phyloP scores from a whole-genome alignment of 805 yeast genomes.

The Ogataea pini region DNA sequence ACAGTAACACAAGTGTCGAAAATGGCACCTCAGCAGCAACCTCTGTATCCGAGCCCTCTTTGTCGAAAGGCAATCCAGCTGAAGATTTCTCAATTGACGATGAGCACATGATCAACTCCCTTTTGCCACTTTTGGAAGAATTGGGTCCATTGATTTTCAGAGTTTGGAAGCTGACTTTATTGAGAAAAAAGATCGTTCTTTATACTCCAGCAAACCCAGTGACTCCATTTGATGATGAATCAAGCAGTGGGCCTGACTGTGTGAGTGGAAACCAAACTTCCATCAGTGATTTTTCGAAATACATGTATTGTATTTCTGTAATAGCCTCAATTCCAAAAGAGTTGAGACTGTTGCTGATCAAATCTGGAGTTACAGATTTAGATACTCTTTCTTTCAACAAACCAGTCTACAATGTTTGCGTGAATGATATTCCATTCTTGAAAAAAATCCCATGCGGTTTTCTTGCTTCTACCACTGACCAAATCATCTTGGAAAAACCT shows the following conservation, averaged over 20 bases:
- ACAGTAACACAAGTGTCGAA: constrained; percentile 15
- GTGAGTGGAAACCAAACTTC: constrained; percentile 20
- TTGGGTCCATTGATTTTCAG: constrained; percentile 68
- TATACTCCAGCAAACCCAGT: constrained; percentile 32
- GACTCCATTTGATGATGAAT: constrained; percentile 3
- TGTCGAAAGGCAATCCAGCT: constrained; percentile 8
- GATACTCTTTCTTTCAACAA: constrained; percentile 36
- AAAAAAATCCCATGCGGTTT: constrained; percentile 37
- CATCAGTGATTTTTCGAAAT: constrained; percentile 45
- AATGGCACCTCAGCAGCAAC: constrained; percentile 23
- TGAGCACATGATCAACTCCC: constrained; percentile 47
- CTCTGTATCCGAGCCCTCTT: constrained; percentile 19
- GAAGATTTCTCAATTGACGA: constrained; percentile 22
- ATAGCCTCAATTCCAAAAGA: constrained; percentile 67
- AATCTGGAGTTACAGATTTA: constrained; percentile 25
- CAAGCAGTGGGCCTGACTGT: constrained; percentile 10
- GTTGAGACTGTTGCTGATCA: constrained; percentile 33
- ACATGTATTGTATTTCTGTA: constrained; percentile 58
- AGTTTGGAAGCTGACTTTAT: constrained; percentile 61
- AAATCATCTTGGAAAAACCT: constrained; percentile 55
- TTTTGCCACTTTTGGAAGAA: constrained; percentile 46
- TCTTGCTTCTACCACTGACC: constrained; percentile 68
- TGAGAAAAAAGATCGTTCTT: constrained; percentile 57
- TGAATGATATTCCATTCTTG: constrained; percentile 53
- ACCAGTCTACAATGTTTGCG: constrained; percentile 64